Conservation (phyloP, 2,329 filamentous ascomycete species). For the Fusarium dimerum region DNA sequence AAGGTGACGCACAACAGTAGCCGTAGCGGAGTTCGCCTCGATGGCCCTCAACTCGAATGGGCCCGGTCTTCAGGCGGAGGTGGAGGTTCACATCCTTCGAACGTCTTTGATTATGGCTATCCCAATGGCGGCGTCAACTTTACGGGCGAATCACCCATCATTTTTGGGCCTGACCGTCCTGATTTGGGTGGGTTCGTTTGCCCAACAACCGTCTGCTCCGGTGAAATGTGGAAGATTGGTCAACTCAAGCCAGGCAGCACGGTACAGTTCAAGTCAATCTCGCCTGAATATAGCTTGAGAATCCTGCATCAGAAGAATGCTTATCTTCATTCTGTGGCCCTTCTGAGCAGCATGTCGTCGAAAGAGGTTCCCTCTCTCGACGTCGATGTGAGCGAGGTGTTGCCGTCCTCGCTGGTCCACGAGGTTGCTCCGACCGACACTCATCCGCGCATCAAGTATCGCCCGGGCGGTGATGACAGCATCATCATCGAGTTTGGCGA, state of each 20-base stretch:
- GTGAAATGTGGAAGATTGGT: constrained; percentile 39
- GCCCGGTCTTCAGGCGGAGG: constrained; percentile 61
- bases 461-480: constrained; percentile 50
- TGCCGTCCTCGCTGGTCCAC: too few relatives aligned
- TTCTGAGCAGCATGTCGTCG: background rate
- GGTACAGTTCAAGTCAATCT: constrained; percentile 38
- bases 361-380: background rate
- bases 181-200: constrained; percentile 35
- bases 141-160: constrained; percentile 36
- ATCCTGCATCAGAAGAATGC: constrained; percentile 6
- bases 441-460: constrained; percentile 31
- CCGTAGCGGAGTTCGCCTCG: constrained; percentile 59
- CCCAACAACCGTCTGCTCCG: constrained; percentile 31
- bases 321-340: background rate
- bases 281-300: constrained; percentile 30
- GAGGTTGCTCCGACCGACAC: too few relatives aligned
- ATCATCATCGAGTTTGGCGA: constrained; percentile 60
- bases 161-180: constrained; percentile 37
- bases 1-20: constrained; percentile 63
- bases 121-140: constrained; percentile 33
- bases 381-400: background rate
- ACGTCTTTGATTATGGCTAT: constrained; percentile 31
- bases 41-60: constrained; percentile 60
- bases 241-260: constrained; percentile 35
- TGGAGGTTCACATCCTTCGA: constrained; percentile 63